A percentile compares a stretch with the other conserved stretches of the same genome.
Conservation (phyloP, 352 stramenopile species). For the Pythium phragmitis region DNA sequence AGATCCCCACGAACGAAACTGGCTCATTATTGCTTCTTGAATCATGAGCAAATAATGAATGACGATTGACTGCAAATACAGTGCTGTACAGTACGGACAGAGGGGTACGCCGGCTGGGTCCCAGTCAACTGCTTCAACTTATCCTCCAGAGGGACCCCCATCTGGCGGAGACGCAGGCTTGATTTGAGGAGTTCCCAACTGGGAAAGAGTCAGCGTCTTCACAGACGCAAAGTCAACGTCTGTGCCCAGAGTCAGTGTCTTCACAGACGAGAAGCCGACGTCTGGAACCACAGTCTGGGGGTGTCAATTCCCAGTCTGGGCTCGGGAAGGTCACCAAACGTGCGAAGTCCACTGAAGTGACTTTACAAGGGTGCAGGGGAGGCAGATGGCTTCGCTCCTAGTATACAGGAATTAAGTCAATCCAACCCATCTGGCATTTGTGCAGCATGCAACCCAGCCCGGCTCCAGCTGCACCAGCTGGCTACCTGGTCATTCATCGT, state of each 20-base stretch:
- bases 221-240: not conserved
- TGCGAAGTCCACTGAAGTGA: constrained; percentile 13
- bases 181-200: not conserved
- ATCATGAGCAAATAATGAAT: not conserved
- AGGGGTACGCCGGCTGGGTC: too few species aligned
- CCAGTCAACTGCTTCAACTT: constrained; percentile 3
- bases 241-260: not conserved
- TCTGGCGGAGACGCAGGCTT: not conserved
- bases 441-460: constrained; percentile 6
- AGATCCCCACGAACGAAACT: not conserved
- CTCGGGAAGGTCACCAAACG: constrained; percentile 5
- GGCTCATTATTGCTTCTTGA: constrained; percentile 5
- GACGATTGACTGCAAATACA: not conserved
- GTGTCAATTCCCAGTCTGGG: not conserved
- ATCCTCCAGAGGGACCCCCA: not conserved
- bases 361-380: constrained; percentile 23
- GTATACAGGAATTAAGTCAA: constrained; percentile 20
- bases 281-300: too few species aligned
- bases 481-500: constrained; percentile 1
- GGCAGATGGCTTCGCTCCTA: constrained; percentile 17
- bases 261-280: not conserved
- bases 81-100: too few species aligned
- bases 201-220: constrained; percentile 6
- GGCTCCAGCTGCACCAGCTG: constrained; percentile 12
- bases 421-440: constrained; percentile 2